Base-by-base conservation (phyloP, 768 basidiomycete species). In the Suillus subaureus region DNA sequence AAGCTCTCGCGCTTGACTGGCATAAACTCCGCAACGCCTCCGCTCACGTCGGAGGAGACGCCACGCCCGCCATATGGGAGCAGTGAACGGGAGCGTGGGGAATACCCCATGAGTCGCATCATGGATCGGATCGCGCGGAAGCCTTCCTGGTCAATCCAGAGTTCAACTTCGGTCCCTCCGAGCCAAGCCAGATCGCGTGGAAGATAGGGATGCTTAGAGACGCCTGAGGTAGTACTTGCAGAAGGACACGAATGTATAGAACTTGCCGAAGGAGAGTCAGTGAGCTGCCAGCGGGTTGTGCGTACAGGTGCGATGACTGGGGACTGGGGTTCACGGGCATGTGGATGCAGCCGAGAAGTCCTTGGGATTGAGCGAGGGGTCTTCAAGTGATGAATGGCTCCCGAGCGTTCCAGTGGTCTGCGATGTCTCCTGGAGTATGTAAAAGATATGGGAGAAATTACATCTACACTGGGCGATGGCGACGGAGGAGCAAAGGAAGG, bases 111-210 rank as follows among this genome's bases (percentile, higher is more conserved):
- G 57, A 89, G 84, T 66, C 79, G 81, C 78, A 94, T 89, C 9
- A 78, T 74, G 23, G 90, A 87, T 31, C 80, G 80, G 7, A 89
- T 81, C 21, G 84, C 81, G 31, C 92, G 85, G 70, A 92, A 93
- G 4, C 91, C 89, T 78, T 94, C 94, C 74, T 95, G 94, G 72
- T 94, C 94, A 31, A 95, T 88, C 74, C 87, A 84, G 40, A 94
- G 77, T 64, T 90, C 86, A 37, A 94, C 74, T 47, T 76, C 77
- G 35, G 81, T 78, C 47, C 81, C 79, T 67, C 82, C 80, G 13
- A 91, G 80, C 88, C 89, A 90, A 4, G 75, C 71, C 3, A 87
- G 73, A 47, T 80, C 74, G 33, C 72, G 67, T 0, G 82, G 83
- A 33, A 81, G 77, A n/a, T 60, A 66, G 7, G 69, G 63, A 21